phyloP scores from a whole-genome alignment of 1,284 basidiomycete genomes.

The Trametes sp. region DNA sequence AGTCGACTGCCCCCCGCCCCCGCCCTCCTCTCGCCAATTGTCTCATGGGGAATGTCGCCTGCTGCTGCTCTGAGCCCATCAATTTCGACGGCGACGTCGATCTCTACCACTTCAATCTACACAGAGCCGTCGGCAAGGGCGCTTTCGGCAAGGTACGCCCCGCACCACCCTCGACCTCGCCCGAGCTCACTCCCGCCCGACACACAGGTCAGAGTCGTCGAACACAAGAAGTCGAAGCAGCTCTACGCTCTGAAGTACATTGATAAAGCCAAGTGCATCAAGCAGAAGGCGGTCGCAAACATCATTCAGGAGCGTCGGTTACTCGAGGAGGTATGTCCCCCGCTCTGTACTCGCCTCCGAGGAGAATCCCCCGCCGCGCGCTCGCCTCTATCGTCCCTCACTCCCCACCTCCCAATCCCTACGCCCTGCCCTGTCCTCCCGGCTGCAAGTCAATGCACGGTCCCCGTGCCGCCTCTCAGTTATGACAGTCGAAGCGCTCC shows the following conservation, averaged over 20 bases:
- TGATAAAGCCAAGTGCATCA: slow-evolving; percentile 92
- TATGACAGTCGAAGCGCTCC: slow-evolving; percentile 7
- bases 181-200: not conserved
- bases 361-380: not conserved
- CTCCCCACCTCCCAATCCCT: slow-evolving; percentile 11
- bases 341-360: slow-evolving; percentile 26
- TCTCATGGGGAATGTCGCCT: slow-evolving; percentile 41
- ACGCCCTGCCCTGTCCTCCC: not conserved
- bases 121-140: slow-evolving; percentile 93
- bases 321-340: slow-evolving; percentile 79
- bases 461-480: not conserved
- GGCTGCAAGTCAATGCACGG: slow-evolving; percentile 4
- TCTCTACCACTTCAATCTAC: slow-evolving; percentile 95
- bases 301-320: slow-evolving; percentile 93
- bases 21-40: slow-evolving; percentile 17
- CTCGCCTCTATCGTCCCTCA: not conserved
- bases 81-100: slow-evolving; percentile 95
- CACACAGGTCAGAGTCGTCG: slow-evolving; percentile 84
- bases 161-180: slow-evolving; percentile 9
- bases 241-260: slow-evolving; percentile 98
- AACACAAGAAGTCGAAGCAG: slow-evolving; percentile 93
- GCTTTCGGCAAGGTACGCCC: slow-evolving; percentile 93
- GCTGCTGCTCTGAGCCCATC: slow-evolving; percentile 62
- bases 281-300: slow-evolving; percentile 93
- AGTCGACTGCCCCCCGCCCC: slow-evolving; percentile 21